Conservation (phyloP, 1,284 basidiomycete genomes). For the Moniliella sp. region DNA sequence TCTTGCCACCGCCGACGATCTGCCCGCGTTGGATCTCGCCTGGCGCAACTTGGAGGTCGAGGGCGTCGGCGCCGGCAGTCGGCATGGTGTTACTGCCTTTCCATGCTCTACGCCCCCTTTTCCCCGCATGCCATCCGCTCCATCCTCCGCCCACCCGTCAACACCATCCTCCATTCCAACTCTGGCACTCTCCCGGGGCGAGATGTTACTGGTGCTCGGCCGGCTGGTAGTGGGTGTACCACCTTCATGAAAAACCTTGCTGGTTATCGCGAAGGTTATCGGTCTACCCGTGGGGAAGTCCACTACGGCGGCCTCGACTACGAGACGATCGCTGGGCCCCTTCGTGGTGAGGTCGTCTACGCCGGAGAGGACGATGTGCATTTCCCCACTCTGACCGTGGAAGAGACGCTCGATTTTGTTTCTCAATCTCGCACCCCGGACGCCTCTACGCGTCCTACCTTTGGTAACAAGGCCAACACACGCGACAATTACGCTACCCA, state of each 20-base stretch:
- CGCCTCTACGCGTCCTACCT: not conserved
- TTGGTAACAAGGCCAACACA: conserved; percentile 2
- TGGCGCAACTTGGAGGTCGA: conserved; percentile 16
- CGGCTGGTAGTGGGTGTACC: conserved; percentile 21
- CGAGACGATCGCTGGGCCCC: conserved; percentile 11
- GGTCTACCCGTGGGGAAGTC: conserved; percentile 11
- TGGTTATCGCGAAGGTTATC: conserved; percentile 22
- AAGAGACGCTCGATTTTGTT: conserved; percentile 17
- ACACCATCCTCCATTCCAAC: conserved; percentile 15
- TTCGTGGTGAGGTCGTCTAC: conserved; percentile 11
- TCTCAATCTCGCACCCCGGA: conserved; percentile 1
- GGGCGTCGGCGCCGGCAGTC: conserved; percentile 14
- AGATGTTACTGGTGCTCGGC: conserved; percentile 27
- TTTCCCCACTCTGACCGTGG: conserved; percentile 17
- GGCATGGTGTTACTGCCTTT: conserved; percentile 9
- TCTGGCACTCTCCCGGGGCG: too few relatives aligned
- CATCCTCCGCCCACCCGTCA: conserved; percentile 11
- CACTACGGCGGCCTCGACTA: conserved; percentile 15
- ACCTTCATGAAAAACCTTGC: conserved; percentile 20
- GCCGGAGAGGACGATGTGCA: conserved; percentile 2
- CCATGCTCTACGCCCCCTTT: conserved; percentile 11
- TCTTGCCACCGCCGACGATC: too few relatives aligned
- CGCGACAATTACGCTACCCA: conserved; percentile 7
- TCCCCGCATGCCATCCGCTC: too few relatives aligned
- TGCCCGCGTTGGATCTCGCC: conserved; percentile 13